These are phyloP conservation scores for Puccinia horiana DNA, from an alignment of 1,284 basidiomycete genomes.

Conservation along the genomic window DNA sequence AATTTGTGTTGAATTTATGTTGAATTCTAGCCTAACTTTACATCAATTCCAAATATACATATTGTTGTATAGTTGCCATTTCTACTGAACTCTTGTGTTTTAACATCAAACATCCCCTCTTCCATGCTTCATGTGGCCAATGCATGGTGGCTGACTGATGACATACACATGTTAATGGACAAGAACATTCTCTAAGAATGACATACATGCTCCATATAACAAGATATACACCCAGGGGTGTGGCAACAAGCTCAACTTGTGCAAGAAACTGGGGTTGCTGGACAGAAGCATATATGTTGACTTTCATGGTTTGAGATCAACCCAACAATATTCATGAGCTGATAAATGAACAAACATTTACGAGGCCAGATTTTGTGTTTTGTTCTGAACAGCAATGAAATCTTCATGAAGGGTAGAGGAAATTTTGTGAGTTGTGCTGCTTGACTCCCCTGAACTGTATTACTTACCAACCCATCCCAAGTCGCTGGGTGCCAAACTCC, in stretches of 20 bases:
- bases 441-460: not conserved
- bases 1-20: not conserved
- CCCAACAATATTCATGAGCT: not conserved
- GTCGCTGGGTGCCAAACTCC: conserved; percentile 2
- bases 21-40: not conserved
- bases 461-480: not conserved
- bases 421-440: not conserved
- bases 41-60: not conserved
- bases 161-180: not conserved
- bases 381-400: not conserved
- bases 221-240: not conserved
- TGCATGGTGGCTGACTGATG: not conserved
- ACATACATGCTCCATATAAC: not conserved
- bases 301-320: not conserved
- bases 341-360: not conserved
- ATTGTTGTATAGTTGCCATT: not conserved
- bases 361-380: not conserved
- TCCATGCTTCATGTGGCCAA: not conserved
- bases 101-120: not conserved
- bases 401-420: not conserved
- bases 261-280: not conserved
- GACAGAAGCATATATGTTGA: not conserved
- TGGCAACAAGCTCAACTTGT: no score
- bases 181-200: not conserved
- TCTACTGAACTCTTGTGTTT: not conserved